Base-by-base conservation (phyloP, 805 yeast species). In the Saccharomyces eubayanus region DNA sequence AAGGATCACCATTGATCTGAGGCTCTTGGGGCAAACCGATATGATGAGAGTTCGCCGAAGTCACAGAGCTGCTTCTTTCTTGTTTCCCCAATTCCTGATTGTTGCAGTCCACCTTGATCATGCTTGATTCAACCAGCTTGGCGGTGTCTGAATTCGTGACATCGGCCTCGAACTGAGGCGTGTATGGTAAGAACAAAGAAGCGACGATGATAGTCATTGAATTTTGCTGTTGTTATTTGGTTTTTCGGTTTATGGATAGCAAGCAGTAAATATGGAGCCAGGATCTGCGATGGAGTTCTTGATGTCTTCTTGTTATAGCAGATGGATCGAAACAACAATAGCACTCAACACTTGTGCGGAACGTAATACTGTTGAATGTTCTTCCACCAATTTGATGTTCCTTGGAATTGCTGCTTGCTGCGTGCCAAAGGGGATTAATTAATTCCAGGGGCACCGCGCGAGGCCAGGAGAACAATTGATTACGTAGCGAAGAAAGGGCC, bases 131-230 rank as follows among this genome's bases (percentile, higher is more conserved):
- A 2, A 64, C 63, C 43, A 70, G 58, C 28, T 65, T 68, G 16
- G 69, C 73, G 48, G 77, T 70, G 48, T 64, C 68, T 6, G 58
- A 60, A 6, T 57, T 51, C 9, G 59, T 51, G 6, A 65, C 66
- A 20, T 72, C 67, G 41, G 72, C 57, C 55, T 73, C 72, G 58
- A 74, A 72, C 58, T 84, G 86, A 16, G 85, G 89, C 4, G 89
- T 83, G 61, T 83, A 80, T 2, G 92, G 92, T 48, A 85, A 72
- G 60, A 84, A 84, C 81, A 85, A 70, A 14, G 91, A 80, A 16
- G 87, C 90, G 40, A 85, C 78, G 46, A 83, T 78, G 27, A 84
- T 73, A n/a, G 88, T 82, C 90, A 85, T 31, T 47, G 31, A 27
- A 14, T 24, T 28, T 27, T 9, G 6, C 24, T 6, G 49, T 28